Conservation (phyloP, 73 alveolate genomes). For the Blepharisma japonicum region DNA sequence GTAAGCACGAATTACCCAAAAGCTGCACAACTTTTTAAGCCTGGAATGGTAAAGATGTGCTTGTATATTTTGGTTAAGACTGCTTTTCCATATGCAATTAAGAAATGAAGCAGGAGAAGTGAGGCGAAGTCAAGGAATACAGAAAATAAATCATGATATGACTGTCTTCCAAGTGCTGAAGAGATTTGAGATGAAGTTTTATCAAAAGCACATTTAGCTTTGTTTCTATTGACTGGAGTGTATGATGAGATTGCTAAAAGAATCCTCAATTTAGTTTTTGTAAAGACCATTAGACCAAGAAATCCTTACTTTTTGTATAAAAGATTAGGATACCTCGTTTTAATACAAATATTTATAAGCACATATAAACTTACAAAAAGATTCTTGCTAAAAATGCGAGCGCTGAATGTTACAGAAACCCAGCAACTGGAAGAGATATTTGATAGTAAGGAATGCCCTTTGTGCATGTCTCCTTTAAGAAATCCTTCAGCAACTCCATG, state of each 20-base stretch:
- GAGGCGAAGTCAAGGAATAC: not conserved
- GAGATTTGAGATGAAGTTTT: not conserved
- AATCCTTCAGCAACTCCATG: slow-evolving; percentile 56
- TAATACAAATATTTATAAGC: not conserved
- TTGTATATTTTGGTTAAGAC: not conserved
- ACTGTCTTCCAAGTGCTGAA: slow-evolving; percentile 3
- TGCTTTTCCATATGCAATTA: not conserved
- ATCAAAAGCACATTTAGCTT: slow-evolving; percentile 1
- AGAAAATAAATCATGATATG: not conserved
- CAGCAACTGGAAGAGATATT: not conserved
- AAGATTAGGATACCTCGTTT: slow-evolving; percentile 11
- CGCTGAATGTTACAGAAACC: not conserved
- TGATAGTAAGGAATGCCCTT: slow-evolving; percentile 46
- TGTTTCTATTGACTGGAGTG: slow-evolving; percentile 9
- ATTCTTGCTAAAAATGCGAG: not conserved
- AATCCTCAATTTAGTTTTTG: not conserved
- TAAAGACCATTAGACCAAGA: not conserved
- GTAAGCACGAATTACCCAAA: slow-evolving; percentile 14
- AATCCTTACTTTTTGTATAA: not conserved
- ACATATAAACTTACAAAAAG: not conserved
- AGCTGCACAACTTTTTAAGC: not conserved
- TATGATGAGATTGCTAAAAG: slow-evolving; percentile 24
- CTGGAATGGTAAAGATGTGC: not conserved
- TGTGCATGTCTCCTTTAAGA: slow-evolving; percentile 52
- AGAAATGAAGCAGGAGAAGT: not conserved